Percentiles rank a stretch among this genome's conserved stretches.
Conservation (phyloP, 2,329 filamentous ascomycete genomes). For the Escovopsis sp. region DNA sequence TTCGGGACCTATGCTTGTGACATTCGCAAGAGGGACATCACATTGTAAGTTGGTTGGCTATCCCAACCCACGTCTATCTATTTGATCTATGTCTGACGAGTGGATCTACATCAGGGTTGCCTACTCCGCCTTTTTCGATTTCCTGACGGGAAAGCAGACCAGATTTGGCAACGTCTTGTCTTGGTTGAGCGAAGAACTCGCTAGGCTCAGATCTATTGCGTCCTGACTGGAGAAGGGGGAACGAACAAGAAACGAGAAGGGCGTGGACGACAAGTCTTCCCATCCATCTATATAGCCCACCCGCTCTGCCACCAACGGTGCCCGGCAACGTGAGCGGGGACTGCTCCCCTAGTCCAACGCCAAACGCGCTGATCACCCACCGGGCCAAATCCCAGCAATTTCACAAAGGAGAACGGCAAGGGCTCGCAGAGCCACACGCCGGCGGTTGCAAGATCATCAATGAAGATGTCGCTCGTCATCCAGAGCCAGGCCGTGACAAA, state of each 20-base stretch:
- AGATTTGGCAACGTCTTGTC: constrained; percentile 46
- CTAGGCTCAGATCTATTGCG: constrained; percentile 15
- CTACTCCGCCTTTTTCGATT: constrained; percentile 51
- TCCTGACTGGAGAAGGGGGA: background rate
- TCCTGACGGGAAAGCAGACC: constrained; percentile 59
- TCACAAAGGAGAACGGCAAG: constrained; percentile 58
- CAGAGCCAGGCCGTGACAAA: constrained; percentile 55
- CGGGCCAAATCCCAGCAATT: constrained; percentile 49
- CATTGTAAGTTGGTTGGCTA: constrained; percentile 33
- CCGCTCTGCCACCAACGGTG: constrained; percentile 44
- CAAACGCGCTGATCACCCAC: constrained; percentile 44
- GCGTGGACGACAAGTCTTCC: background rate
- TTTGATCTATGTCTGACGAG: constrained; percentile 3
- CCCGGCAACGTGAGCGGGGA: constrained; percentile 42
- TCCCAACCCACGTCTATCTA: background rate
- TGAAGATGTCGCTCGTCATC: constrained; percentile 47
- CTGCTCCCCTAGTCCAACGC: constrained; percentile 45
- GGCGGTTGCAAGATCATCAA: constrained; percentile 59
- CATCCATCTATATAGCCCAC: constrained; percentile 14
- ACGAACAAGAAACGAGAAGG: background rate
- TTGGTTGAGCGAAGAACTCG: constrained; percentile 47
- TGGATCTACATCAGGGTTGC: constrained; percentile 37
- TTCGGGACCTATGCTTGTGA: constrained; percentile 41
- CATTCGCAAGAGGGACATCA: constrained; percentile 44
- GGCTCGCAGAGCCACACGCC: constrained; percentile 75